Conservation (phyloP, 148 eudicot species). For the Vaccinium myrtillus region DNA sequence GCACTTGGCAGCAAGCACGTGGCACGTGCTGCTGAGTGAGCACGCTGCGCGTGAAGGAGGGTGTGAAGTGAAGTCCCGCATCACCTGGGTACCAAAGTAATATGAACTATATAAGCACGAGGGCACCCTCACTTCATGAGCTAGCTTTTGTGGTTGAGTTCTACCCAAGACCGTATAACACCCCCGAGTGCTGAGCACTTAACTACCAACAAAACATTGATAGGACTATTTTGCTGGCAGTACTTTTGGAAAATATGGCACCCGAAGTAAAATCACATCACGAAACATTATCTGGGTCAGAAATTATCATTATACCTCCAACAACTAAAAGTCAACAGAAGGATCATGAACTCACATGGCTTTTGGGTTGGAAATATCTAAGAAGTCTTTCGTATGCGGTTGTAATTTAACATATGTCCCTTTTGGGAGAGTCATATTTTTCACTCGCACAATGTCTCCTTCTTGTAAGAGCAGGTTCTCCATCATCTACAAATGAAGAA, state of each 20-base stretch:
- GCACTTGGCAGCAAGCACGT: too few relatives aligned
- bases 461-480: slow-evolving; percentile 91
- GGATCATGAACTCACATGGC: slow-evolving; percentile 68
- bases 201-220: not conserved
- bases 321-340: not conserved
- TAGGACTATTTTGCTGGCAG: not conserved
- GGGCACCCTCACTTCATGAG: too few relatives aligned
- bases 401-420: slow-evolving; percentile 92
- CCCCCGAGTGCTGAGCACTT: not conserved
- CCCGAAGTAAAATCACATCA: not conserved
- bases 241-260: not conserved
- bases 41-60: too few relatives aligned
- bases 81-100: too few relatives aligned
- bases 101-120: too few relatives aligned
- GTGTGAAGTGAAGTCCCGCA: too few relatives aligned
- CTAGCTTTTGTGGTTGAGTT: too few relatives aligned
- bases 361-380: slow-evolving; percentile 96
- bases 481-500: slow-evolving; percentile 66
- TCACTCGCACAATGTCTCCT: slow-evolving; percentile 82
- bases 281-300: not conserved
- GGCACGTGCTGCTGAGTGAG: too few relatives aligned
- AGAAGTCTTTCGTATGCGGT: slow-evolving; percentile 88
- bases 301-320: not conserved
- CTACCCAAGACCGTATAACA: too few relatives aligned
- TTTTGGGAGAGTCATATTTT: slow-evolving; percentile 83